Percentiles rank a stretch among this genome's conserved stretches.
Conservation (phyloP, 2,329 filamentous ascomycete species). For the Capronia americana region DNA sequence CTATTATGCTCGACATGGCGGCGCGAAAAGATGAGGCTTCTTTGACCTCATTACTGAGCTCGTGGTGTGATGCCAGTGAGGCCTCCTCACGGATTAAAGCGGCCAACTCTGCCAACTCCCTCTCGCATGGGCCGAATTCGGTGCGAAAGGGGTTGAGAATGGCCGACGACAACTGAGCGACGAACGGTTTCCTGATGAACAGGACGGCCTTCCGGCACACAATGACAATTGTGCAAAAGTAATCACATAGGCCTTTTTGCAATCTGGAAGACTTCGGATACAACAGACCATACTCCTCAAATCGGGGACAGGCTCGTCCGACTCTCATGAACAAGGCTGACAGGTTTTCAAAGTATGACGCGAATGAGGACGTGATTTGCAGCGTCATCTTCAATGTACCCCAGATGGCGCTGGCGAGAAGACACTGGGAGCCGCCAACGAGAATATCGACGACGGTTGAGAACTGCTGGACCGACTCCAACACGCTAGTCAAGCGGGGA, state of each 20-base stretch:
- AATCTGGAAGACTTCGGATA: slow-evolving; percentile 33
- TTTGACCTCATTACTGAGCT: slow-evolving; percentile 9
- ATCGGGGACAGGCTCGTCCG: slow-evolving; percentile 35
- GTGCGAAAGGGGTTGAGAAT: slow-evolving; percentile 28
- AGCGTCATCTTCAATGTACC: slow-evolving; percentile 38
- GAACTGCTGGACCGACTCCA: slow-evolving; percentile 38
- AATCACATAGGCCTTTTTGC: slow-evolving; percentile 34
- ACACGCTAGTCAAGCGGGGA: slow-evolving; percentile 36
- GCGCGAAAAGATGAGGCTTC: slow-evolving; percentile 16
- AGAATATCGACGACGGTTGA: slow-evolving; percentile 36
- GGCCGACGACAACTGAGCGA: slow-evolving; percentile 22
- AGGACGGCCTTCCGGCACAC: slow-evolving; percentile 36
- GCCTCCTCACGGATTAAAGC: slow-evolving; percentile 23
- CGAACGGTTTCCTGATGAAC: slow-evolving; percentile 25
- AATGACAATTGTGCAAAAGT: slow-evolving; percentile 31
- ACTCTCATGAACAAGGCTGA: slow-evolving; percentile 38
- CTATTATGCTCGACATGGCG: neutral
- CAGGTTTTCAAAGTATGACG: slow-evolving; percentile 40
- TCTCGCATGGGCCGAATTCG: slow-evolving; percentile 23
- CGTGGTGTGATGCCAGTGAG: slow-evolving; percentile 20
- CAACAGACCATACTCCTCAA: slow-evolving; percentile 36
- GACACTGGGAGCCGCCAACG: slow-evolving; percentile 33
- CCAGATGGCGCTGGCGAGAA: slow-evolving; percentile 35
- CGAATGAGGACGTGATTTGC: slow-evolving; percentile 26
- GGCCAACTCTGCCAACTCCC: slow-evolving; percentile 8